These are phyloP conservation scores for Mycena belliarum DNA, from an alignment of 768 basidiomycete species.

Conservation along the genomic window DNA sequence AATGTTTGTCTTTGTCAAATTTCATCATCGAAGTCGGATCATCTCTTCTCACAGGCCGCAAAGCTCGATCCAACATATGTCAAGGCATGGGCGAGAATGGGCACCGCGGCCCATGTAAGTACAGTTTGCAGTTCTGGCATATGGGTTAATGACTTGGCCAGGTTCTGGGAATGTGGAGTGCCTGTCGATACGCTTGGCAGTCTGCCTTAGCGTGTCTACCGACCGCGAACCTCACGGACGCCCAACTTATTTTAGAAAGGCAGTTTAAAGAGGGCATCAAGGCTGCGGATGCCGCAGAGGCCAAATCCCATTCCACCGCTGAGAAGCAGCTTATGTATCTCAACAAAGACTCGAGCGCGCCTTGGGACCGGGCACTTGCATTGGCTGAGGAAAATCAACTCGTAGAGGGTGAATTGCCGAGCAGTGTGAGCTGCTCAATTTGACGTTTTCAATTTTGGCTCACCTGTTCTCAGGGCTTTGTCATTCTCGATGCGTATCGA, in stretches of 20 bases:
- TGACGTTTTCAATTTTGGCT: neutral
- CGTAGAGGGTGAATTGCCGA: constrained; percentile 8
- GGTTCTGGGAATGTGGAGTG: constrained; percentile 24
- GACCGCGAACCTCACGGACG: constrained; percentile 27
- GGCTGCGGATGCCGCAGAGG: constrained; percentile 23
- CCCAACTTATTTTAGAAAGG: constrained; percentile 34
- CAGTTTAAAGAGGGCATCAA: constrained; percentile 35
- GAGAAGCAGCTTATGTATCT: neutral
- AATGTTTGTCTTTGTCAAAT: constrained; percentile 23
- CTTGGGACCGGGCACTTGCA: constrained; percentile 29
- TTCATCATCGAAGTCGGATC: neutral
- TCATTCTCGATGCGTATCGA: constrained; percentile 33
- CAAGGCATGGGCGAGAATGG: constrained; percentile 44
- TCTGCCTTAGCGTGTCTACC: constrained; percentile 34
- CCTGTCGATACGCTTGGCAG: constrained; percentile 30
- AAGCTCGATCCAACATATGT: constrained; percentile 40
- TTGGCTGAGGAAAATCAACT: constrained; percentile 24
- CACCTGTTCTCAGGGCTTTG: constrained; percentile 30
- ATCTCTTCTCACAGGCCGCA: constrained; percentile 30
- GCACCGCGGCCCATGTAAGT: constrained; percentile 32
- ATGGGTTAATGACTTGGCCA: constrained; percentile 5
- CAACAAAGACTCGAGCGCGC: neutral
- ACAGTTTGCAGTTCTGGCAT: neutral
- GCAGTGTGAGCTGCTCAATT: constrained; percentile 1
- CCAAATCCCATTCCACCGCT: neutral